These are phyloP conservation scores for Apiotrichum gracile DNA, from an alignment of 1,284 basidiomycete species.

Conservation along the genomic window DNA sequence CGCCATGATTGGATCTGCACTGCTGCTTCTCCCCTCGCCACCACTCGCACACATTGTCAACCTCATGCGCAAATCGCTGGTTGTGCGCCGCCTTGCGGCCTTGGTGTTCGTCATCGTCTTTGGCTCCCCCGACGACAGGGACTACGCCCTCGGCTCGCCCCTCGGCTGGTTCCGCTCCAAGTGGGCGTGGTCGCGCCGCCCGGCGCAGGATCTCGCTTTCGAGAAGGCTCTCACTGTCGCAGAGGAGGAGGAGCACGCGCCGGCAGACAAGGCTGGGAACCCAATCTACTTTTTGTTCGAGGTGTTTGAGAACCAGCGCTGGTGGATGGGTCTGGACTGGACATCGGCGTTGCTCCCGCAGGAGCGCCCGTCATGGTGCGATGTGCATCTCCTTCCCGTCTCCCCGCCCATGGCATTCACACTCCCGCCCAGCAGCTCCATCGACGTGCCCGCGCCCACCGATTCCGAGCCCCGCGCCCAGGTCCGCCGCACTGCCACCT, in stretches of 20 bases:
- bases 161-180: slow-evolving; percentile 40
- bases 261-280: slow-evolving; percentile 20
- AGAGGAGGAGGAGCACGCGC: slow-evolving; percentile 21
- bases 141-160: slow-evolving; percentile 29
- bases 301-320: slow-evolving; percentile 88
- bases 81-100: slow-evolving; percentile 31
- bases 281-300: slow-evolving; percentile 73
- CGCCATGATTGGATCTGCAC: slow-evolving; percentile 36
- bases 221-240: slow-evolving; percentile 16
- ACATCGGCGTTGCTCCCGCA: slow-evolving; percentile 83
- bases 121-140: slow-evolving; percentile 35
- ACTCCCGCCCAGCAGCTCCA: slow-evolving; percentile 47
- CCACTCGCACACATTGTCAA: slow-evolving; percentile 32
- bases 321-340: slow-evolving; percentile 72
- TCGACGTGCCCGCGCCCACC: slow-evolving; percentile 46
- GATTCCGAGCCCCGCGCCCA: slow-evolving; percentile 32
- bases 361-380: slow-evolving; percentile 80
- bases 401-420: slow-evolving; percentile 49
- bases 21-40: slow-evolving; percentile 44
- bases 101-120: slow-evolving; percentile 41
- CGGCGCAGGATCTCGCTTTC: slow-evolving; percentile 32
- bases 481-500: slow-evolving; percentile 65
- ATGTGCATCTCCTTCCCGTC: slow-evolving; percentile 51
- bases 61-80: slow-evolving; percentile 36
- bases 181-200: slow-evolving; percentile 39